Evolutionary conservation across 192 early-diverging fungal species (phyloP).

Genomic region (Mortierella alpina): DNA sequence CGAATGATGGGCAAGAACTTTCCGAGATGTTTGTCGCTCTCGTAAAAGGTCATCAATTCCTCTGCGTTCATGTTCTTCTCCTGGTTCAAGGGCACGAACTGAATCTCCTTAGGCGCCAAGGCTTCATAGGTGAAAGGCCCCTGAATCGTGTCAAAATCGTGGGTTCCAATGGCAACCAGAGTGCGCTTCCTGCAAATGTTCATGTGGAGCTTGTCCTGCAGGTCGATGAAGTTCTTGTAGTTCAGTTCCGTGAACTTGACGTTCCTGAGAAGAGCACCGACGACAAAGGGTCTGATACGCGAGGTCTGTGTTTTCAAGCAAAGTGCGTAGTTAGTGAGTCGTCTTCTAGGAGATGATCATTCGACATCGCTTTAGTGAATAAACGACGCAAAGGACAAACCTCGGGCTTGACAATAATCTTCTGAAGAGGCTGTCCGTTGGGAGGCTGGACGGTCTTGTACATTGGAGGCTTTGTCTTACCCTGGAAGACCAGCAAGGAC

Average conservation of each 20-base stretch:
- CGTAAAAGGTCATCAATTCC: conserved; percentile 92
- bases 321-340: background rate
- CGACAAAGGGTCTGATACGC: conserved; percentile 86
- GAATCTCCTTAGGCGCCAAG: conserved; percentile 87
- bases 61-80: conserved; percentile 86
- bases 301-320: conserved; percentile 68
- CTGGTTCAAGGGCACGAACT: conserved; percentile 94
- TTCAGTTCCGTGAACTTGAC: conserved; percentile 82
- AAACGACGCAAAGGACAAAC: conserved; percentile 48
- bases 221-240: conserved; percentile 97
- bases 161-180: conserved; percentile 96
- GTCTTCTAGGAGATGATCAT: background rate
- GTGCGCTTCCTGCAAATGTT: conserved; percentile 97
- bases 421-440: conserved; percentile 62
- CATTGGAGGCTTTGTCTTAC: conserved; percentile 72
- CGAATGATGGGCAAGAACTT: conserved; percentile 95
- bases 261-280: conserved; percentile 90
- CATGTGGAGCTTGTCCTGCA: conserved; percentile 98
- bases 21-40: conserved; percentile 84
- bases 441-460: conserved; percentile 73
- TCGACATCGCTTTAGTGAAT: background rate
- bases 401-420: conserved; percentile 77
- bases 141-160: conserved; percentile 94
- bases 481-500: conserved; percentile 87
- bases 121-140: conserved; percentile 98